Percentiles rank a stretch among this genome's conserved stretches.
Conservation (phyloP, 345 rosid species). For the Angophora floribunda region DNA sequence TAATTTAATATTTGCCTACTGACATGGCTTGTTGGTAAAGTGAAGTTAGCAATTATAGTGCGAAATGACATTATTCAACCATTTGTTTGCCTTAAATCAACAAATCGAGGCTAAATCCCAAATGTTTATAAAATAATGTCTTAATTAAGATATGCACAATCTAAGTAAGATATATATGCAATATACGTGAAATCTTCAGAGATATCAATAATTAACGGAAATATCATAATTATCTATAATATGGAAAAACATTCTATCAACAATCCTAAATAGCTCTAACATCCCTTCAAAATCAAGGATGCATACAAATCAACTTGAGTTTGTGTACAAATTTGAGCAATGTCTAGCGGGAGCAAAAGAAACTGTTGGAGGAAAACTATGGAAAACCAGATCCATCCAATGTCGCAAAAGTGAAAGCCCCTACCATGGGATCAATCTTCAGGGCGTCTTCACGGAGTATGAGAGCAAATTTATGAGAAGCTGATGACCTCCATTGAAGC, state of each 20-base stretch:
- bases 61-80: background rate
- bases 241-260: background rate
- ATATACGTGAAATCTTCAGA: background rate
- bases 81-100: background rate
- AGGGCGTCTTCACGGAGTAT: conserved; percentile 59
- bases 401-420: conserved; percentile 58
- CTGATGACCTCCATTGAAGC: conserved; percentile 47
- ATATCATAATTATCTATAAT: background rate
- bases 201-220: background rate
- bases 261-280: background rate
- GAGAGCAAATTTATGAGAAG: conserved; percentile 66
- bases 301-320: background rate
- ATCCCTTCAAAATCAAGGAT: background rate
- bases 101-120: background rate
- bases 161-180: background rate
- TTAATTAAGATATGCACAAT: background rate
- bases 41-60: background rate
- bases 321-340: background rate
- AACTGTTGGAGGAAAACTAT: conserved; percentile 42
- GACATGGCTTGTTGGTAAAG: background rate
- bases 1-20: background rate
- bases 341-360: background rate
- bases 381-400: conserved; percentile 54
- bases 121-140: background rate
- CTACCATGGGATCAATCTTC: conserved; percentile 26